A percentile compares a stretch with the other conserved stretches of the same genome.
These are phyloP conservation scores for Hypomontagnella submonticulosa DNA, from an alignment of 495 filamentous ascomycete genomes.

Conservation along the genomic window DNA sequence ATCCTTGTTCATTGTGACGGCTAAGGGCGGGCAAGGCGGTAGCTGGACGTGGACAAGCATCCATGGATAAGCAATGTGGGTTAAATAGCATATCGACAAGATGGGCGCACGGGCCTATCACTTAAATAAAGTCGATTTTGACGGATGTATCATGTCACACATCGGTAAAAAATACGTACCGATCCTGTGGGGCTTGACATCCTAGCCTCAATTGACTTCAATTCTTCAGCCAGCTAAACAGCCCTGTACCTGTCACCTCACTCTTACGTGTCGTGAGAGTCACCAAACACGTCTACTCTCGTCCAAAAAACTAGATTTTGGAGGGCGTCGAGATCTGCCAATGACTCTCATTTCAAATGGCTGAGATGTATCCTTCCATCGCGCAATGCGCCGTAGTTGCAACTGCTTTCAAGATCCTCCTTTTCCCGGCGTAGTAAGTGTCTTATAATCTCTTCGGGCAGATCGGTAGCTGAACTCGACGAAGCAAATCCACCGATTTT, in stretches of 20 bases:
- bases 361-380: conserved; percentile 84
- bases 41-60: conserved; percentile 16
- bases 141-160: conserved; percentile 42
- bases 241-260: conserved; percentile 14
- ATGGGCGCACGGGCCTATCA: conserved; percentile 24
- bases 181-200: conserved; percentile 37
- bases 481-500: conserved; percentile 98
- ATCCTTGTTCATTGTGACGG: conserved; percentile 14
- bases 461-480: conserved; percentile 21
- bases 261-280: conserved; percentile 4
- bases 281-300: conserved; percentile 3
- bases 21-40: conserved; percentile 28
- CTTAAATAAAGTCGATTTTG: conserved; percentile 16
- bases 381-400: conserved; percentile 87
- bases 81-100: conserved; percentile 18
- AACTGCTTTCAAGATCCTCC: conserved; percentile 89
- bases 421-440: conserved; percentile 96
- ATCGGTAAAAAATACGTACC: conserved; percentile 43
- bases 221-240: conserved; percentile 36
- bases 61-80: conserved; percentile 4
- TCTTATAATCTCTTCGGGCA: neutral
- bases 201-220: conserved; percentile 48
- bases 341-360: conserved; percentile 65
- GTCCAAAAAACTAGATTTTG: neutral
- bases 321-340: conserved; percentile 9